Base-by-base conservation (phyloP, 2,329 filamentous ascomycete genomes). In the Cladosporium sphaerospermum region DNA sequence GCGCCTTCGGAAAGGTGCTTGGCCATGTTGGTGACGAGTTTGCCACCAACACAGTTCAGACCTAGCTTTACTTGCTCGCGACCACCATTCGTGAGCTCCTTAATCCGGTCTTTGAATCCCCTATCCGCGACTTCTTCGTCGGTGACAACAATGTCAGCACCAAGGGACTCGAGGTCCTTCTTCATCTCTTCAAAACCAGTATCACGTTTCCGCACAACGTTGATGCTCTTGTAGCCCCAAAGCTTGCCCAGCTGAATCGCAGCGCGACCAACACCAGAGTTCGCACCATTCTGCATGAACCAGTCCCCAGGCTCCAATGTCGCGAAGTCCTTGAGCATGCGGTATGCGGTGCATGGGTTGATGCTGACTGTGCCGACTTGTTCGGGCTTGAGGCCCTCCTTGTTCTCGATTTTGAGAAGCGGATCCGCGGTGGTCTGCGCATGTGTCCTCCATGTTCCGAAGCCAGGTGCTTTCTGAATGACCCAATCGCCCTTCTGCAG, bases 211-310 rank as follows among this genome's bases (percentile, higher is more conserved):
- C 93, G 82, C 39, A 99, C 78, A 19, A 99, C 78, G 67, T 96
- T 97, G 70, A 99, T 87, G 66, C 86, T 95, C 65, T 89, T 85
- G 64, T 93, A 80, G 0, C 92, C 92, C 92, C 91, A 97, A 50
- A 89, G 78, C 62, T 75, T 78, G 1, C 82, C 92, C 1, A 99
- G 76, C 73, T 99, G 93, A 59, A 97, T 93, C 9, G 89, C 92
- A 2, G 91, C 88, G 37, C 93, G 78, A 1, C 93, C 93, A 13
- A 99, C 93, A 9, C 90, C 93, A 40, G 84, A 89, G 71, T 99
- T 99, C 37, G 92, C 93, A 7, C 92, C 93, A 68, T 99, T 99
- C 72, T 99, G 93, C 44, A 99, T 84, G 67, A 96, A 89, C 91
- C 92, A 99, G 53, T 95, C 86, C 52, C 91, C 88, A n/a, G 83